phyloP scores from a whole-genome alignment of 441 rosid genomes.

The Syzygium malaccense region DNA sequence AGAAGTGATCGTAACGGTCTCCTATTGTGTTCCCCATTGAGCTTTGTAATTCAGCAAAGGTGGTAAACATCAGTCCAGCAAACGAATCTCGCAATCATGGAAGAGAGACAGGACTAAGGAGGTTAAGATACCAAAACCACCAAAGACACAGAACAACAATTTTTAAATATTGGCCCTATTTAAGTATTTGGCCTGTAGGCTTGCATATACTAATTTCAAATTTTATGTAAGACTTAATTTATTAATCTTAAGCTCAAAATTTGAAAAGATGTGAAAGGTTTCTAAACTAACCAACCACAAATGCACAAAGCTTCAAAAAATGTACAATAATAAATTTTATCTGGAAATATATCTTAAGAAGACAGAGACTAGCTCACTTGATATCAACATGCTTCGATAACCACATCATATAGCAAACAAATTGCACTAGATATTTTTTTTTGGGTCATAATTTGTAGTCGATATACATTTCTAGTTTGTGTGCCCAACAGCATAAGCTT shows the following conservation, averaged over 20 bases:
- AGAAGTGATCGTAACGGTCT: background rate
- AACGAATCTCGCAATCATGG: no score
- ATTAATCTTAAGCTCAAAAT: background rate
- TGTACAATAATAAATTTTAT: background rate
- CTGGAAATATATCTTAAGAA: background rate
- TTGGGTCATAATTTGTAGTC: no score
- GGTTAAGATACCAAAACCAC: no score
- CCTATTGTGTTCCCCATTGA: background rate
- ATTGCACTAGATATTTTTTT: background rate
- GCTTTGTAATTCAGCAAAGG: background rate
- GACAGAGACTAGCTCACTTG: background rate
- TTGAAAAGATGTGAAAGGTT: background rate
- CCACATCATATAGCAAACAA: background rate
- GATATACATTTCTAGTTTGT: background rate
- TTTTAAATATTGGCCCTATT: background rate
- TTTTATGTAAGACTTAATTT: background rate
- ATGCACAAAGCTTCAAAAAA: background rate
- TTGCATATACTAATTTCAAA: background rate
- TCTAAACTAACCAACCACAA: background rate
- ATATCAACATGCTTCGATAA: background rate
- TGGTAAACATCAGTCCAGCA: background rate
- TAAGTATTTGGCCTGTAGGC: background rate
- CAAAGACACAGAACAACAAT: no score
- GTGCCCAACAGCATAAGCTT: background rate
- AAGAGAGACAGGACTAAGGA: no score